Evolutionary conservation across 331 rosid species (phyloP), one percentile per base, ranked within the genome.

Genomic region (Telfairia occidentalis): DNA sequence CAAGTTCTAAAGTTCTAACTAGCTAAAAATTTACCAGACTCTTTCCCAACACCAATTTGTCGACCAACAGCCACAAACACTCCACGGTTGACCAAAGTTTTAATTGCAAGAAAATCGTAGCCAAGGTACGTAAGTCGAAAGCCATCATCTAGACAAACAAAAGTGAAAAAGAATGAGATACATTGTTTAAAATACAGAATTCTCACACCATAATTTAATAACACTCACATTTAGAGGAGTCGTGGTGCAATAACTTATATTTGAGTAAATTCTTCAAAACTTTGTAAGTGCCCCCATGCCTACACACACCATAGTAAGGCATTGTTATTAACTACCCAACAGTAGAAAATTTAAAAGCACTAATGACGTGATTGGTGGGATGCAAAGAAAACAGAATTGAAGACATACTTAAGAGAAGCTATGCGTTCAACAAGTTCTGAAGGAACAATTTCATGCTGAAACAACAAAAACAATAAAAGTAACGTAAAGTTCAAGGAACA

Each of bases 1-100:
- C 61, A 54, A 37, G 9, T 4, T 64, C 37, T 64, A 11, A 37
- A 65, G 30, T 38, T 65, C 72, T 21, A 38, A 65, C 11, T 37
- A 38, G 30, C 50, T 37, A 65, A 32, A 65, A 65, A 65, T 65
- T 65, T 65, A 65, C 72, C 72, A 11, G 72, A 65, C 32, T 65
- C 72, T 65, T 65, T 65, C 26, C 72, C 72, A 10, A 65, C 72
- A 2, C 72, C 70, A 65, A 65, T 65, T 38, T 65, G 72, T 10
- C 72, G 72, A 65, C 72, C 72, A 37, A 65, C 72, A 21, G 50
- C 30, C 49, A 65, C 50, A 65, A 65, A 65, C 50, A 65, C 72
- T 65, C 72, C 72, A 11, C 72, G 50, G 32, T 65, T 65, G n/a
- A 65, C 72, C 72, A 65, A 19, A 65, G 72, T 65, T 65, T 65